Evolutionary conservation across 192 early-diverging fungal species (phyloP).

Genomic region (Martensiomyces pterosporus): DNA sequence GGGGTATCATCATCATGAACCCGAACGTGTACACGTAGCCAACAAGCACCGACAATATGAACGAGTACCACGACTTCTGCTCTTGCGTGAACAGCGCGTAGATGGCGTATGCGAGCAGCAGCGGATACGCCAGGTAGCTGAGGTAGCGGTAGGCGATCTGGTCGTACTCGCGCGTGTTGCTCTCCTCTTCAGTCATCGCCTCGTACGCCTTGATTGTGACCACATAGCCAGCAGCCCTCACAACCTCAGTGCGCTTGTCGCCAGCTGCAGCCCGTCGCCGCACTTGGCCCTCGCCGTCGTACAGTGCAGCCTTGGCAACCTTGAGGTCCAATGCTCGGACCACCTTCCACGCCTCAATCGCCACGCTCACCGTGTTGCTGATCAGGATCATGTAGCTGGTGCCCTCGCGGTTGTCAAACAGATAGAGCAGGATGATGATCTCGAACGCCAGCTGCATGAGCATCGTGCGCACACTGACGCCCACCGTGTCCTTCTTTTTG

Average conservation of each 20-base stretch:
- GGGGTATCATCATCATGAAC: conserved; percentile 79
- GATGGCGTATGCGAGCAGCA: conserved; percentile 72
- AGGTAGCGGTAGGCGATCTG: conserved; percentile 83
- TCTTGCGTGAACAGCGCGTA: conserved; percentile 80
- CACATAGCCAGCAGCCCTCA: neutral
- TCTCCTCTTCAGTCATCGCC: conserved; percentile 50
- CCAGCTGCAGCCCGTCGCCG: neutral
- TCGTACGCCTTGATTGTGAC: conserved; percentile 13
- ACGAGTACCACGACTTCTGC: conserved; percentile 93
- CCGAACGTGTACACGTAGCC: conserved; percentile 91
- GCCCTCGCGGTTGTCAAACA: conserved; percentile 77
- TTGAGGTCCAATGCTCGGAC: conserved; percentile 77
- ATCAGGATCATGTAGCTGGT: conserved; percentile 84
- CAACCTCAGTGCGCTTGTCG: neutral
- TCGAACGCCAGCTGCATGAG: conserved; percentile 79
- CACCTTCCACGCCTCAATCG: conserved; percentile 91
- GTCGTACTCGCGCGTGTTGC: conserved; percentile 60
- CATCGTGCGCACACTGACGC: conserved; percentile 78
- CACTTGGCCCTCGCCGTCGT: neutral
- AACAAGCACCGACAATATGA: conserved; percentile 75
- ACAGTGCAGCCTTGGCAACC: conserved; percentile 16
- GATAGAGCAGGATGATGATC: conserved; percentile 81
- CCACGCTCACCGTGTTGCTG: conserved; percentile 72
- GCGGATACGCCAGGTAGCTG: conserved; percentile 70
- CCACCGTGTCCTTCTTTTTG: conserved; percentile 72